A percentile compares a stretch with the other conserved stretches of the same genome.
phyloP scores from a whole-genome alignment of 768 basidiomycete genomes.

The Rhizopogon vinicolor region DNA sequence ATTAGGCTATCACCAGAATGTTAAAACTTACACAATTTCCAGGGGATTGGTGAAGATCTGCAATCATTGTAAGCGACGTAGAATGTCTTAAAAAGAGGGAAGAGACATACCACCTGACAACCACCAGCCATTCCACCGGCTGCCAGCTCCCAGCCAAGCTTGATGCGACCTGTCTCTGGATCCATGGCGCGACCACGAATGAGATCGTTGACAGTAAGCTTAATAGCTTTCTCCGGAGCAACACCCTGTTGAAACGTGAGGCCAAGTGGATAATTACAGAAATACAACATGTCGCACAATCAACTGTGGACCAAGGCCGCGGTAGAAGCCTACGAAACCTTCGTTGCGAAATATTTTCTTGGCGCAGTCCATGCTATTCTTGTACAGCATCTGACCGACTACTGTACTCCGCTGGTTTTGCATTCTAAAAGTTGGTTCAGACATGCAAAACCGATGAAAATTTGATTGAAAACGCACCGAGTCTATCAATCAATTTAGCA shows the following conservation, averaged over 20 bases:
- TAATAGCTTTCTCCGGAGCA: slow-evolving; percentile 97
- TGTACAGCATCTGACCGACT: slow-evolving; percentile 94
- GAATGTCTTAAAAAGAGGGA: not conserved
- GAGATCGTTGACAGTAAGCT: slow-evolving; percentile 93
- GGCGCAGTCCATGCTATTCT: slow-evolving; percentile 94
- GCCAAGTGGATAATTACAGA: slow-evolving; percentile 4
- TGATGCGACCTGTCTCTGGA: slow-evolving; percentile 93
- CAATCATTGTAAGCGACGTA: slow-evolving; percentile 9
- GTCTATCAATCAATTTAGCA: slow-evolving; percentile 36
- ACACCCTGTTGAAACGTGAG: slow-evolving; percentile 57
- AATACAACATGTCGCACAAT: slow-evolving; percentile 46
- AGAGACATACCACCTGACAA: slow-evolving; percentile 89
- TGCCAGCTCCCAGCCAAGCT: slow-evolving; percentile 82
- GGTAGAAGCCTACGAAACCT: slow-evolving; percentile 93
- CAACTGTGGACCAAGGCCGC: slow-evolving; percentile 92
- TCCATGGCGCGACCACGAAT: slow-evolving; percentile 82
- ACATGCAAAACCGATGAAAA: slow-evolving; percentile 1
- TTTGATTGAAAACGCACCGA: slow-evolving; percentile 36
- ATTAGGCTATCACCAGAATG: not conserved
- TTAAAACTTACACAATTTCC: slow-evolving; percentile 76
- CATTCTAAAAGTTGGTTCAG: slow-evolving; percentile 48
- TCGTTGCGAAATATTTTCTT: slow-evolving; percentile 93
- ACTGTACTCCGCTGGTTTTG: slow-evolving; percentile 97
- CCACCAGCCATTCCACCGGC: slow-evolving; percentile 94
- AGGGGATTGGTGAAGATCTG: slow-evolving; percentile 97